Conservation (phyloP, 1,139 yeast species). For the Kurtzmaniella quercitrusa region DNA sequence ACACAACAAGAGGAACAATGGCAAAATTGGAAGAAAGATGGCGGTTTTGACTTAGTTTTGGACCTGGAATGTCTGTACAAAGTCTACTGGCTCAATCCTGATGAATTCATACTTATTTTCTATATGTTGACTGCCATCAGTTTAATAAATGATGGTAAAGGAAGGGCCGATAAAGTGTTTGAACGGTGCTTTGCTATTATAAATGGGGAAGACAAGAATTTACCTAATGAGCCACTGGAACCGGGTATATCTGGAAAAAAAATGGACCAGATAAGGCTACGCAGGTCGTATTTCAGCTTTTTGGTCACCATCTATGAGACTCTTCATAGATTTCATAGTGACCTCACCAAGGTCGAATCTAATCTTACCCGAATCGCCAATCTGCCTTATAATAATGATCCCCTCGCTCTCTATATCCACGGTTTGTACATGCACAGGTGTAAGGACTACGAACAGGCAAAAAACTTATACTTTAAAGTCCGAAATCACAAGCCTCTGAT, state of each 20-base stretch:
- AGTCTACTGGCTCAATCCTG: conserved; percentile 37
- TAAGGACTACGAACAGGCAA: conserved; percentile 33
- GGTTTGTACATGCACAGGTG: conserved; percentile 35
- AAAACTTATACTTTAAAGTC: conserved; percentile 29
- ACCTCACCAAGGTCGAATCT: no score
- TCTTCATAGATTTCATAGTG: conserved; percentile 12
- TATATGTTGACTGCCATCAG: conserved; percentile 40
- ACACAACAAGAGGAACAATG: conserved; percentile 18
- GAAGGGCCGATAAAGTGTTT: conserved; percentile 31
- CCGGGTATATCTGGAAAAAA: conserved; percentile 16
- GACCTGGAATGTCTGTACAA: conserved; percentile 9
- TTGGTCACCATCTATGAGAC: conserved; percentile 29
- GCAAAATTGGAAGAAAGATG: conserved; percentile 24
- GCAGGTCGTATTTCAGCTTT: conserved; percentile 22
- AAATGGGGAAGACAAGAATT: conserved; percentile 21
- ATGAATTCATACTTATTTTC: conserved; percentile 37
- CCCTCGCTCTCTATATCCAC: conserved; percentile 32
- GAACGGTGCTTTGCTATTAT: conserved; percentile 30
- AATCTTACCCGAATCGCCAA: no score
- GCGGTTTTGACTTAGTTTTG: conserved; percentile 14
- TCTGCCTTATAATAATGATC: conserved; percentile 9
- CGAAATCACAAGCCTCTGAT: background rate
- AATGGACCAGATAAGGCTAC: conserved; percentile 17
- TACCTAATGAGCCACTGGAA: conserved; percentile 9
- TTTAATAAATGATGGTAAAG: conserved; percentile 26